These are phyloP conservation scores for Elsinoe australis DNA, from an alignment of 2,329 filamentous ascomycete genomes.

Conservation along the genomic window DNA sequence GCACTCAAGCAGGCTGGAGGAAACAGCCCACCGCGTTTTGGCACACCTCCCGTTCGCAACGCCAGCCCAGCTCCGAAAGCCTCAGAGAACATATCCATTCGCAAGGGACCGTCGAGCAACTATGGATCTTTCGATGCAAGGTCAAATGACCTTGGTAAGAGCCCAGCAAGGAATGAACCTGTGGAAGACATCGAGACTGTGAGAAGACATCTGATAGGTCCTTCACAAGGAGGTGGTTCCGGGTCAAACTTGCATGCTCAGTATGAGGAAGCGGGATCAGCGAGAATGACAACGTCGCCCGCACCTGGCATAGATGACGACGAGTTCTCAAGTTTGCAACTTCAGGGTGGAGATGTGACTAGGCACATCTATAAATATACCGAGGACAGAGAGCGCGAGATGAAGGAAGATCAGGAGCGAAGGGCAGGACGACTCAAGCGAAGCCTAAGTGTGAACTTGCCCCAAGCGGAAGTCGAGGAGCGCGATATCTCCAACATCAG, in stretches of 20 bases:
- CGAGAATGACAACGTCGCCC: conserved; percentile 27
- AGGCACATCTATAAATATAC: conserved; percentile 95
- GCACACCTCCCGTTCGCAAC: conserved; percentile 42
- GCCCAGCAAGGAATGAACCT: conserved; percentile 57
- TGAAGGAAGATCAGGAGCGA: conserved; percentile 61
- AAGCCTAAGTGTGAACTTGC: conserved; percentile 79
- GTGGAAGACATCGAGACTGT: conserved; percentile 72
- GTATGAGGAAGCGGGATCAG: conserved; percentile 21
- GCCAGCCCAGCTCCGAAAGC: conserved; percentile 51
- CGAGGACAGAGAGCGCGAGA: conserved; percentile 74
- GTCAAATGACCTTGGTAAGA: conserved; percentile 42
- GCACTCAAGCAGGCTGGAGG: conserved; percentile 72
- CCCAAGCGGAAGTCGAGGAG: conserved; percentile 68
- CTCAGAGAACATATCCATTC: conserved; percentile 37
- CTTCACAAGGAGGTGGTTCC: conserved; percentile 39
- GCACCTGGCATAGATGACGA: conserved; percentile 30
- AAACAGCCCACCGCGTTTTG: conserved; percentile 61
- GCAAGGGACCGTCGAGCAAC: conserved; percentile 56
- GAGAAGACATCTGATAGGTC: conserved; percentile 76
- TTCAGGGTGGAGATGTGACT: conserved; percentile 93
- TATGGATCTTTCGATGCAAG: conserved; percentile 81
- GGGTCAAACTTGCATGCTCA: conserved; percentile 26
- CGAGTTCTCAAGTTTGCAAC: conserved; percentile 79
- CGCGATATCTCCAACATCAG: conserved; percentile 86
- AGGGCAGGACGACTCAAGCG: conserved; percentile 55